Evolutionary conservation across 2,329 filamentous ascomycete genomes (phyloP).

Genomic region (Neurospora crassa): DNA sequence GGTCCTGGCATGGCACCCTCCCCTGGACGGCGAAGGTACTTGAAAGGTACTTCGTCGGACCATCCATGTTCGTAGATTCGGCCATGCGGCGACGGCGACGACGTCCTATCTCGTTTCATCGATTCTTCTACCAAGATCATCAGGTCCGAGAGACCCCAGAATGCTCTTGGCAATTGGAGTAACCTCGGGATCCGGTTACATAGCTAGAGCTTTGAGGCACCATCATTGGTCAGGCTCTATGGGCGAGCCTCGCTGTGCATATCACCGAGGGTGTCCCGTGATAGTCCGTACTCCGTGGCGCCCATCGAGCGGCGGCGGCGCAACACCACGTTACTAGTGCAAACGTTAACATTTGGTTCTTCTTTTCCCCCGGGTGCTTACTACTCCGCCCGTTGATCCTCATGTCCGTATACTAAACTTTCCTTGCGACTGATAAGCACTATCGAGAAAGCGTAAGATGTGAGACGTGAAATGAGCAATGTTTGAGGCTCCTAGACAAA

Average conservation of each 20-base stretch:
- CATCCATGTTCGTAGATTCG: background rate
- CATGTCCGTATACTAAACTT: background rate
- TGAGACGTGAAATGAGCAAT: background rate
- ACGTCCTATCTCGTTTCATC: background rate
- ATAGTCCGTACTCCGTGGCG: background rate
- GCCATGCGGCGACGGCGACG: background rate
- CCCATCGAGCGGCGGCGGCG: background rate
- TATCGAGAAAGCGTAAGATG: background rate
- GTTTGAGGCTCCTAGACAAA: background rate
- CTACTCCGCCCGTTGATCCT: background rate
- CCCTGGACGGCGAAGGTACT: background rate
- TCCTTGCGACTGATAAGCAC: background rate
- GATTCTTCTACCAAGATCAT: background rate
- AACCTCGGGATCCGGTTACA: background rate
- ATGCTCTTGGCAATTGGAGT: background rate
- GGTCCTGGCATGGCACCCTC: background rate
- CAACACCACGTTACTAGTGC: background rate
- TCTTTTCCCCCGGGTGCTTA: background rate
- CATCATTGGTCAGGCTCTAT: background rate
- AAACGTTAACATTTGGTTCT: background rate
- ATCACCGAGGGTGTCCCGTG: background rate
- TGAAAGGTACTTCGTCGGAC: background rate
- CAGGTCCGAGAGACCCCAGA: background rate
- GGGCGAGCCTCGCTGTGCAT: background rate
- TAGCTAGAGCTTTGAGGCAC: background rate